Evolutionary conservation across 2,329 filamentous ascomycete genomes (phyloP), one percentile per base, ranked within the genome.

Genomic region (Botrytis byssoidea): DNA sequence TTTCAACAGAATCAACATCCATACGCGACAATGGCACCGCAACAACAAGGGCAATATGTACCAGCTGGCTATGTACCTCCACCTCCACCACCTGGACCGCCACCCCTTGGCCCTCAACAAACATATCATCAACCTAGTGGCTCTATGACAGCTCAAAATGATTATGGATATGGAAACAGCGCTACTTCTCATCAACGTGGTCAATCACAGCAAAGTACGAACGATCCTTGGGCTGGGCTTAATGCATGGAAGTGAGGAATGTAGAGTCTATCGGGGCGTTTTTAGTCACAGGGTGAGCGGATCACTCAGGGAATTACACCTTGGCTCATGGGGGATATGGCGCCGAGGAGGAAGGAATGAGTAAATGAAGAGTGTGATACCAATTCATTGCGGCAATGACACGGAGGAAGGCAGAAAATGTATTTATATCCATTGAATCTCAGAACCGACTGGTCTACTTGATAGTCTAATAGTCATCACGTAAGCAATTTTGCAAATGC

Each of bases 141-240:
- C 83, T 84, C 81, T 82, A 83, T 73, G 12, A 85, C 87, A 4
- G 87, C 87, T 14, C 86, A 88, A 6, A 86, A 86, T 6, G 86
- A 86, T 1, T 90, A 91, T 82, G 86, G 87, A 22, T 84, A 86
- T 68, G 81, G 81, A 63, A 84, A 85, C 73, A 84, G 69, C 60
- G 72, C 73, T 57, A 70, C 72, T 46, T 59, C 70, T 66, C 81
- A 82, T 77, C 80, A 82, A 67, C 78, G 80, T 44, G 74, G 77
- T 61, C 74, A 77, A 71, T 76, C 80, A 68, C 81, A 81, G 68
- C 78, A 81, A 46, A 79, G 78, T 61, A 75, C 79, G 20, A 78
- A 79, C 75, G 90, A 93, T 84, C 91, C 91, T 12, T 93, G 90
- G 90, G 90, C 90, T 25, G 91, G 91, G 7, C 81, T 93, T 77